phyloP scores from a whole-genome alignment of 192 early-diverging fungal genomes.

The Podila verticillata region DNA sequence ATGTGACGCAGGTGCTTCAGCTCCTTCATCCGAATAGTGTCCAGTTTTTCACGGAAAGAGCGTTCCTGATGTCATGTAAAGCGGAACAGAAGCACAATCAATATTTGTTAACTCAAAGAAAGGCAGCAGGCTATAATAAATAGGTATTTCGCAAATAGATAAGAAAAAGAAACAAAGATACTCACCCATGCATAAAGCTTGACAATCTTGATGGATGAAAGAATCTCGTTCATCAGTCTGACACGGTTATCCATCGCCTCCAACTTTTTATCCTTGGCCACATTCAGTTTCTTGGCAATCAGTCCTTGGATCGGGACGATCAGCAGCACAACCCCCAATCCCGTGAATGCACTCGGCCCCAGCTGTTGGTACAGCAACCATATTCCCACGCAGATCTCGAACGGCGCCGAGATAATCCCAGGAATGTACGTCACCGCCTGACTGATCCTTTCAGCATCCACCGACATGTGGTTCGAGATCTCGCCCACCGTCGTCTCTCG shows the following conservation, averaged over 20 bases:
- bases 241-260: slow-evolving; percentile 50
- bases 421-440: slow-evolving; percentile 8
- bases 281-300: slow-evolving; percentile 15
- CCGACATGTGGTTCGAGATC: slow-evolving; percentile 51
- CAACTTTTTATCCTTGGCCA: slow-evolving; percentile 41
- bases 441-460: slow-evolving; percentile 36
- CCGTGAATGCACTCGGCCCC: slow-evolving; percentile 29
- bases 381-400: slow-evolving; percentile 28
- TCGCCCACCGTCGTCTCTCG: slow-evolving; percentile 41
- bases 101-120: too few species aligned
- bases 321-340: slow-evolving; percentile 28
- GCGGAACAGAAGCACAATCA: too few species aligned
- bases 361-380: slow-evolving; percentile 33
- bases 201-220: slow-evolving; percentile 52
- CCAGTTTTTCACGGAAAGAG: slow-evolving; percentile 8
- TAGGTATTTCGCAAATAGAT: too few species aligned
- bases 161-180: background rate
- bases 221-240: slow-evolving; percentile 35
- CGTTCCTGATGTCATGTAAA: background rate
- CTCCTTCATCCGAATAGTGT: slow-evolving; percentile 1
- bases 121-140: too few species aligned
- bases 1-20: background rate
- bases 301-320: slow-evolving; percentile 18
- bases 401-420: slow-evolving; percentile 10
- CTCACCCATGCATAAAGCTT: slow-evolving; percentile 51